Percentiles rank a stretch among this genome's conserved stretches.
Evolutionary conservation across 192 early-diverging fungal genomes (phyloP).

Genomic region (Ambispora gerdemannii): DNA sequence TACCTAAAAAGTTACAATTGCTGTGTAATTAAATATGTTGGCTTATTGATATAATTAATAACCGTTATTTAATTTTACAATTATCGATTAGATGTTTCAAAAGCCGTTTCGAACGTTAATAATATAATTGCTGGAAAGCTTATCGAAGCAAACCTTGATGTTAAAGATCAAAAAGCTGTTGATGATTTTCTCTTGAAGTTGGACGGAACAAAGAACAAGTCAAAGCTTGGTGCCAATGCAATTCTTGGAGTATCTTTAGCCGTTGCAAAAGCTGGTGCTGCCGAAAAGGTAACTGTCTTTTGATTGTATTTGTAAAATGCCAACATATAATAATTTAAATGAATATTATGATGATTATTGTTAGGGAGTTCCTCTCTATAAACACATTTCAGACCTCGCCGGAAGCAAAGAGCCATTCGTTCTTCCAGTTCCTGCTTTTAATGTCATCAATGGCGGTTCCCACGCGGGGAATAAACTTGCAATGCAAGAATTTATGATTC

Average conservation of each 20-base stretch:
- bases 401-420: constrained; percentile 80
- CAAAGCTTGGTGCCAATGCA: constrained; percentile 95
- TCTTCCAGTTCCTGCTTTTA: constrained; percentile 95
- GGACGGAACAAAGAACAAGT: constrained; percentile 96
- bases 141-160: constrained; percentile 74
- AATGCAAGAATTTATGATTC: constrained; percentile 99
- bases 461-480: constrained; percentile 99
- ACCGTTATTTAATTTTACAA: not conserved
- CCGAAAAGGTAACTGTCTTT: constrained; percentile 55
- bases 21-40: not conserved
- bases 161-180: constrained; percentile 82
- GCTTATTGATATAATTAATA: not conserved
- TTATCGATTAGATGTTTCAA: constrained; percentile 68
- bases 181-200: constrained; percentile 90
- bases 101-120: constrained; percentile 92
- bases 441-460: constrained; percentile 99
- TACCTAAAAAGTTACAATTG: not conserved
- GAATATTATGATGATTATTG: not conserved
- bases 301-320: not conserved
- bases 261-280: constrained; percentile 92
- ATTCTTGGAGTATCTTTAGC: constrained; percentile 98
- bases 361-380: constrained; percentile 85
- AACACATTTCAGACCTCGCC: constrained; percentile 90
- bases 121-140: constrained; percentile 81
- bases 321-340: not conserved